Conservation (phyloP, 1,139 yeast species). For the Candida anutae region DNA sequence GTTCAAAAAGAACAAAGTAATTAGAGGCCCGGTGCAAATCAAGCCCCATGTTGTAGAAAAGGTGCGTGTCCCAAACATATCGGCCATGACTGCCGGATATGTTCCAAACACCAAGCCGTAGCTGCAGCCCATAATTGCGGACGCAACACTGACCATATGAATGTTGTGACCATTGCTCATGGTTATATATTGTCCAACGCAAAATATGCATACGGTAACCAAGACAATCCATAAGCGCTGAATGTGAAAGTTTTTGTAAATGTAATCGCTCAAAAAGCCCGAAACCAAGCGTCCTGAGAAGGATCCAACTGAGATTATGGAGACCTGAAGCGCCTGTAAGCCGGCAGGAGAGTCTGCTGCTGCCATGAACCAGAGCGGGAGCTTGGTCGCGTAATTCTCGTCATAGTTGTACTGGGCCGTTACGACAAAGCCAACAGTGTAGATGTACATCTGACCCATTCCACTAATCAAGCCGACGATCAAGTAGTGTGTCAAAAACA, state of each 20-base stretch:
- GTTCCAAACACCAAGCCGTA: conserved; percentile 38
- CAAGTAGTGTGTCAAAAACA: conserved; percentile 27
- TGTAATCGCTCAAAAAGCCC: conserved; percentile 32
- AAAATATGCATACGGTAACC: conserved; percentile 20
- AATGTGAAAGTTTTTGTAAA: conserved; percentile 23
- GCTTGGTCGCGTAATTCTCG: conserved; percentile 4
- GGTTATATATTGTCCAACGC: conserved; percentile 24
- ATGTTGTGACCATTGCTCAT: conserved; percentile 21
- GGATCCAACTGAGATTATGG: conserved; percentile 33
- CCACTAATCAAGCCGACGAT: conserved; percentile 31
- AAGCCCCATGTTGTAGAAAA: conserved; percentile 43
- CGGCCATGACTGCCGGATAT: conserved; percentile 42
- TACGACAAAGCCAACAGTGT: conserved; percentile 37
- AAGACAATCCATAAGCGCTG: conserved; percentile 36
- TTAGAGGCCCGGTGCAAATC: conserved; percentile 35
- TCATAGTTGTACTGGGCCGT: conserved; percentile 30
- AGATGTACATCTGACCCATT: conserved; percentile 37
- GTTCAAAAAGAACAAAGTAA: conserved; percentile 27
- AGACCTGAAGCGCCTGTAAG: conserved; percentile 39
- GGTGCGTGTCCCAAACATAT: conserved; percentile 31
- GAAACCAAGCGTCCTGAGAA: conserved; percentile 32
- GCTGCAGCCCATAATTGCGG: conserved; percentile 29
- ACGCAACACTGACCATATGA: conserved; percentile 21
- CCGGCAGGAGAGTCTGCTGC: conserved; percentile 25
- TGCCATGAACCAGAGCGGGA: too few species aligned